These are phyloP conservation scores for Brettanomyces sp. DNA, from an alignment of 805 yeast genomes.

Conservation along the genomic window DNA sequence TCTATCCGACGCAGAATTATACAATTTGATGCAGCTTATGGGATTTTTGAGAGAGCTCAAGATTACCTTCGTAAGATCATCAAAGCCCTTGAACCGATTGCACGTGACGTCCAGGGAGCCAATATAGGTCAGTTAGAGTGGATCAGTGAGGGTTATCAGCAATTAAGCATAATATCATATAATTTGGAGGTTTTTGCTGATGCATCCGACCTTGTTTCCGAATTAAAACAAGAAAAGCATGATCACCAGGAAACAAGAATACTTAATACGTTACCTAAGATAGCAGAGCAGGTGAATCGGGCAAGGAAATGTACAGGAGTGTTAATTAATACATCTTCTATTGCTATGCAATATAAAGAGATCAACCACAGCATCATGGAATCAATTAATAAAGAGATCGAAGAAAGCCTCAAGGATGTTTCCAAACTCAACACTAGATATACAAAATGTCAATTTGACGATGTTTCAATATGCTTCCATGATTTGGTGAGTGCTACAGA, in stretches of 20 bases:
- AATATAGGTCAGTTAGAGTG: no score
- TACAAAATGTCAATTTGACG: background rate
- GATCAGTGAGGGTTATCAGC: no score
- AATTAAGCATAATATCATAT: no score
- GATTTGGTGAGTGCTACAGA: background rate
- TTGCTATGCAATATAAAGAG: slow-evolving; percentile 36
- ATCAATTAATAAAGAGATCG: slow-evolving; percentile 31
- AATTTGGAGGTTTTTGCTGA: no score
- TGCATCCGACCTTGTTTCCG: no score
- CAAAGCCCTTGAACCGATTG: no score
- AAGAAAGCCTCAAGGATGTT: background rate
- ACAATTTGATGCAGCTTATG: no score
- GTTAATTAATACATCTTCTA: slow-evolving; percentile 27
- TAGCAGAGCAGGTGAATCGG: slow-evolving; percentile 21
- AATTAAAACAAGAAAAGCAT: no score
- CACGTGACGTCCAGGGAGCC: no score
- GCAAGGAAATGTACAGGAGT: slow-evolving; percentile 20
- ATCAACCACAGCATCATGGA: slow-evolving; percentile 31
- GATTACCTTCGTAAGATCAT: no score
- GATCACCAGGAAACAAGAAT: slow-evolving; percentile 4
- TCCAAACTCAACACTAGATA: background rate
- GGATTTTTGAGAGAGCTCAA: no score
- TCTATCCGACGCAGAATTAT: no score
- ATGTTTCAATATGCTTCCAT: background rate
- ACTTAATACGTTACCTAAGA: slow-evolving; percentile 24